These are phyloP conservation scores for Suhomyces wounanorum DNA, from an alignment of 1,139 yeast species.

Conservation along the genomic window DNA sequence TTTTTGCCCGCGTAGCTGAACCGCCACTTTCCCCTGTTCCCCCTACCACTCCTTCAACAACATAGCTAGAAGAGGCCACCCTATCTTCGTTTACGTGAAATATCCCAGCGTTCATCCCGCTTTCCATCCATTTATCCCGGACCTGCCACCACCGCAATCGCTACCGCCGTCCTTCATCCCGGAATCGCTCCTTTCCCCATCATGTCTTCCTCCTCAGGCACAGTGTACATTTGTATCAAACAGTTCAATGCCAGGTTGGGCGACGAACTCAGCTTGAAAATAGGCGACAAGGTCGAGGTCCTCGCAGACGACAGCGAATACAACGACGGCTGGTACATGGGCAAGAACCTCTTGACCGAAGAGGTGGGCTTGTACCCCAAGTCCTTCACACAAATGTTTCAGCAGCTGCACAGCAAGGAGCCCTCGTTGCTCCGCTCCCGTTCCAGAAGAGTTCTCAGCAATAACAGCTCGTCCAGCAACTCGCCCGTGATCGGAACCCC, in stretches of 20 bases:
- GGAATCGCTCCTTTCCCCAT: not conserved
- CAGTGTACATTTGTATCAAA: conserved; percentile 63
- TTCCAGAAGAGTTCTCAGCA: conserved; percentile 48
- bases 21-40: not conserved
- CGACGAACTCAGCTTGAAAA: conserved; percentile 77
- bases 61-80: not conserved
- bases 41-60: not conserved
- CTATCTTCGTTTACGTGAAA: not conserved
- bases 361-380: conserved; percentile 89
- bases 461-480: conserved; percentile 3
- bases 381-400: conserved; percentile 64
- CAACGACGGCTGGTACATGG: conserved; percentile 97
- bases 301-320: conserved; percentile 91
- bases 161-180: not conserved
- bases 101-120: not conserved
- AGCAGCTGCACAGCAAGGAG: conserved; percentile 19
- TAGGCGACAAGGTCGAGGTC: conserved; percentile 87
- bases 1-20: not conserved
- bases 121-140: not conserved
- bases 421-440: conserved; percentile 53
- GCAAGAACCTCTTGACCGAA: conserved; percentile 69
- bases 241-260: conserved; percentile 85
- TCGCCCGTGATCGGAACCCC: conserved; percentile 12
- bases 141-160: not conserved
- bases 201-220: conserved; percentile 16